A percentile compares a stretch with the other conserved stretches of the same genome.
Conservation (phyloP, 352 stramenopile species). For the Phytopythium aichiense region DNA sequence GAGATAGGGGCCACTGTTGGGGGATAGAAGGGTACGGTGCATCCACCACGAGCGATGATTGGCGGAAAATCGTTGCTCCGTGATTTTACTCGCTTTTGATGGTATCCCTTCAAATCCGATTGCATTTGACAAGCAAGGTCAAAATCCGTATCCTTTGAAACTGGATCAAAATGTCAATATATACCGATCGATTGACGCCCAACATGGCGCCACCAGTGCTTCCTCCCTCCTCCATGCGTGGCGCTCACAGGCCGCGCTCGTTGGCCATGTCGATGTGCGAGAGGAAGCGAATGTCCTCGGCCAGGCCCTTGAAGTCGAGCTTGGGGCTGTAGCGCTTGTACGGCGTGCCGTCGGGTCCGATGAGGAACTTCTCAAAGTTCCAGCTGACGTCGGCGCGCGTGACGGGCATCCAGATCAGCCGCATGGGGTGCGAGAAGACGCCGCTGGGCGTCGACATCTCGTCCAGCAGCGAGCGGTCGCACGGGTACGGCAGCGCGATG, state of each 20-base stretch:
- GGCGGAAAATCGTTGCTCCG: no score
- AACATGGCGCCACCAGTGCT: background rate
- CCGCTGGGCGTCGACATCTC: slow-evolving; percentile 74
- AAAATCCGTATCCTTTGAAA: no score
- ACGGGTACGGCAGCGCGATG: slow-evolving; percentile 65
- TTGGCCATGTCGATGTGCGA: slow-evolving; percentile 34
- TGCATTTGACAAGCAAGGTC: no score
- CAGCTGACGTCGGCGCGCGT: slow-evolving; percentile 74
- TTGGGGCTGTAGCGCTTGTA: slow-evolving; percentile 82
- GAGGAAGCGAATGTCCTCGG: slow-evolving; percentile 65
- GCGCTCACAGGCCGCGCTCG: slow-evolving; percentile 32
- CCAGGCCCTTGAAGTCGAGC: slow-evolving; percentile 55
- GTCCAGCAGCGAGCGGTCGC: slow-evolving; percentile 70
- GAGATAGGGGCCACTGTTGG: background rate
- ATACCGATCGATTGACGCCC: no score
- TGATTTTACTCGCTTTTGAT: no score
- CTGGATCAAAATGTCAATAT: no score
- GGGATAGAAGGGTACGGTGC: background rate
- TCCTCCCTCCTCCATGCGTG: background rate
- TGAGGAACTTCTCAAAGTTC: slow-evolving; percentile 88
- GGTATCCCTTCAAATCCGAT: no score
- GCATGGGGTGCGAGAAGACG: slow-evolving; percentile 80
- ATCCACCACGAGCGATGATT: no score
- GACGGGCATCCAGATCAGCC: slow-evolving; percentile 82
- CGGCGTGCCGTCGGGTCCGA: slow-evolving; percentile 67